phyloP scores from a whole-genome alignment of 495 filamentous ascomycete genomes.

The Hyphodiscus hymeniophilus region DNA sequence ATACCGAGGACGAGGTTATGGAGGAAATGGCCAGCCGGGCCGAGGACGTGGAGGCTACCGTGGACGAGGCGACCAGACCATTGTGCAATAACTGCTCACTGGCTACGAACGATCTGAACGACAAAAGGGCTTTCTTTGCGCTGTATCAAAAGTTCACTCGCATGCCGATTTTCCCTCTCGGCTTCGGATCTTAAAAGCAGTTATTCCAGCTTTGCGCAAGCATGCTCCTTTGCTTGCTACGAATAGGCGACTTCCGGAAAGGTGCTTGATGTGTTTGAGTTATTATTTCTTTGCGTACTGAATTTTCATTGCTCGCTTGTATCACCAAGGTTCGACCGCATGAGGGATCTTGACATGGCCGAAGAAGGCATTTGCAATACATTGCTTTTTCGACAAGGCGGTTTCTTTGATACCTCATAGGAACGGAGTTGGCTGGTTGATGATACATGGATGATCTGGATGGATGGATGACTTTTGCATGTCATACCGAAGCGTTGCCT shows the following conservation, averaged over 20 bases:
- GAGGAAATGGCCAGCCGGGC: conserved; percentile 19
- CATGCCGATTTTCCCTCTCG: conserved; percentile 13
- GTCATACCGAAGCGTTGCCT: not conserved
- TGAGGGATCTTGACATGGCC: conserved; percentile 16
- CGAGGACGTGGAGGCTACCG: conserved; percentile 22
- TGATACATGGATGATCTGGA: not conserved
- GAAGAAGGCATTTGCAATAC: conserved; percentile 1
- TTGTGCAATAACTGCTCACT: conserved; percentile 13
- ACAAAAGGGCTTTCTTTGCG: conserved; percentile 11
- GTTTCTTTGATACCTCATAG: not conserved
- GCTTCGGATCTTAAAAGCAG: conserved; percentile 3
- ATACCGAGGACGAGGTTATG: conserved; percentile 40
- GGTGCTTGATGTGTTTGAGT: conserved; percentile 4
- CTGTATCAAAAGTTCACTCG: conserved; percentile 19
- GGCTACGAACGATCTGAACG: conserved; percentile 1
- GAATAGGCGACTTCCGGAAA: not conserved
- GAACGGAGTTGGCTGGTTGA: conserved; percentile 1
- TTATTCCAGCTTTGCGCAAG: not conserved
- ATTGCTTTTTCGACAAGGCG: not conserved
- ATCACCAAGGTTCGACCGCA: conserved; percentile 20
- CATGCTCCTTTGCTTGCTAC: not conserved
- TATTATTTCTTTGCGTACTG: conserved; percentile 10
- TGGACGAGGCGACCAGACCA: conserved; percentile 14
- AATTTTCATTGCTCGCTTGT: conserved; percentile 4
- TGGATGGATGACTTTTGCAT: not conserved